Conservation (phyloP, 2,329 filamentous ascomycete genomes). For the Nannizzia gypsea region DNA sequence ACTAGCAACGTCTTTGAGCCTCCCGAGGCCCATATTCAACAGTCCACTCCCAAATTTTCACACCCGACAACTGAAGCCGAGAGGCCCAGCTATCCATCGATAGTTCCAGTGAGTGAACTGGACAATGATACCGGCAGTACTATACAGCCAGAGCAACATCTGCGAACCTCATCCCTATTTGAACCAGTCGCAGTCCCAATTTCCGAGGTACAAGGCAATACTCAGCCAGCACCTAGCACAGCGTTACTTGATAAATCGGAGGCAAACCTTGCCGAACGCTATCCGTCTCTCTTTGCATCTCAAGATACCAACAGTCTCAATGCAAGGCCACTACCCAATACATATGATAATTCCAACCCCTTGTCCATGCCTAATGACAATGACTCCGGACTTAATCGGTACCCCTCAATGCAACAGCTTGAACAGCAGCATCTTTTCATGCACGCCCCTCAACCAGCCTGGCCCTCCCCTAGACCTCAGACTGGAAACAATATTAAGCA, state of each 20-base stretch:
- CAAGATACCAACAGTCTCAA: neutral
- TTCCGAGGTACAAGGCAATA: neutral
- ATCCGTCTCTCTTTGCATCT: conserved; percentile 25
- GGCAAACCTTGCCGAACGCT: conserved; percentile 23
- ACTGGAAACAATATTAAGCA: neutral
- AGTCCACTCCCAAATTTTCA: neutral
- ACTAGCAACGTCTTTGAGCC: neutral
- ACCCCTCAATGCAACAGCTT: conserved; percentile 13
- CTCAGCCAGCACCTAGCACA: neutral
- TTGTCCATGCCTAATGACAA: neutral
- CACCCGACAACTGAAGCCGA: neutral
- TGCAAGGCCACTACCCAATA: neutral
- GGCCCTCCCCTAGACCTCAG: neutral
- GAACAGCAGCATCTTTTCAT: conserved; percentile 4
- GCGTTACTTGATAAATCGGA: conserved; percentile 24
- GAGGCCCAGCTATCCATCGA: too few species aligned
- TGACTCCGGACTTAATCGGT: conserved; percentile 4
- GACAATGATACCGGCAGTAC: neutral
- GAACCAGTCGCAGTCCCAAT: neutral
- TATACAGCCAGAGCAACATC: neutral
- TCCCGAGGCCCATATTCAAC: neutral
- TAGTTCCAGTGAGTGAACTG: neutral
- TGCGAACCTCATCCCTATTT: neutral
- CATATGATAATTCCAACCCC: neutral
- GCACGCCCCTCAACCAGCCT: neutral